These are phyloP conservation scores for Fusarium chuoi DNA, from an alignment of 2,329 filamentous ascomycete species.

Conservation along the genomic window DNA sequence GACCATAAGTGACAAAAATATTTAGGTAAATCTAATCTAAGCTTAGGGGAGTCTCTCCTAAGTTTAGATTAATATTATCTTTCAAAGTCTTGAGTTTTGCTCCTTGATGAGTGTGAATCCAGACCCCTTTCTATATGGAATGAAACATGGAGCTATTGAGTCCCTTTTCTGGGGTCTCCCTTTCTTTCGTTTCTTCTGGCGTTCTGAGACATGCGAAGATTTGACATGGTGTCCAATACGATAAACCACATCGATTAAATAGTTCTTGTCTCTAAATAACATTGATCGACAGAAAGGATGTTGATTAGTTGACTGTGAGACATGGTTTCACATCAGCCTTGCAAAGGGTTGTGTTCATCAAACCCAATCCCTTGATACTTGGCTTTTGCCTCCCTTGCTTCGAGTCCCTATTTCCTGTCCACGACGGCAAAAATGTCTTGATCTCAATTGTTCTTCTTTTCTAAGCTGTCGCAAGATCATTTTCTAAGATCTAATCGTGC, in stretches of 20 bases:
- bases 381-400: background rate
- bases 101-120: background rate
- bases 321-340: conserved; percentile 9
- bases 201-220: background rate
- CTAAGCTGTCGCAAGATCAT: too few species aligned
- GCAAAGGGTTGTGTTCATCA: background rate
- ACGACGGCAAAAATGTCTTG: background rate
- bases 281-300: background rate
- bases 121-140: background rate
- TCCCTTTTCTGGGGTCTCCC: background rate
- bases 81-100: background rate
- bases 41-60: background rate
- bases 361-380: background rate
- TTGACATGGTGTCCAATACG: background rate
- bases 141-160: background rate
- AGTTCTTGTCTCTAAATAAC: background rate
- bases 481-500: background rate
- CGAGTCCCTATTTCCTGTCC: background rate
- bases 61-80: background rate
- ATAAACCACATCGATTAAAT: background rate
- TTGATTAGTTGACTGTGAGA: background rate
- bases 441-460: background rate
- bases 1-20: accelerated
- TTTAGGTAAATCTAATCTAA: background rate
- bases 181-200: background rate